Evolutionary conservation across 352 stramenopile genomes (phyloP).

Genomic region (Globisporangium apiculatum): DNA sequence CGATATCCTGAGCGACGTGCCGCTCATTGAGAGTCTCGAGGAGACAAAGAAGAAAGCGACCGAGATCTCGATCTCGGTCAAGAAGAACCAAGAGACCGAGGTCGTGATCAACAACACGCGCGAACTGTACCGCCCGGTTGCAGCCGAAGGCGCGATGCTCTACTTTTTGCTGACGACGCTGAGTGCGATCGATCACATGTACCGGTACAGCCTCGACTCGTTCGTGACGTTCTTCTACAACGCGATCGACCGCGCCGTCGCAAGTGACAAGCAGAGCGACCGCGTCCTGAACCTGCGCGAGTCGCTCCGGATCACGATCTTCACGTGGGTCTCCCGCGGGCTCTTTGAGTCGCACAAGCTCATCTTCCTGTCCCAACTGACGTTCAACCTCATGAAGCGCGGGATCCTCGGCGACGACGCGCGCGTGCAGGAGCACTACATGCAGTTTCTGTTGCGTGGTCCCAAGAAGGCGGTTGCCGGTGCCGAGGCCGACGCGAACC

Average conservation of each 20-base stretch:
- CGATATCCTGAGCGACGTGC: constrained; percentile 95
- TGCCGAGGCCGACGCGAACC: constrained; percentile 57
- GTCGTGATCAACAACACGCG: constrained; percentile 93
- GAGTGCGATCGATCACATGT: constrained; percentile 96
- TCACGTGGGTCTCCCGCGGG: constrained; percentile 93
- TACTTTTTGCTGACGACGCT: constrained; percentile 97
- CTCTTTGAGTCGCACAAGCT: constrained; percentile 97
- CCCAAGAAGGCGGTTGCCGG: constrained; percentile 58
- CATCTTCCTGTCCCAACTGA: constrained; percentile 95
- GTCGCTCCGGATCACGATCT: constrained; percentile 95
- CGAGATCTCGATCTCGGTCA: constrained; percentile 94
- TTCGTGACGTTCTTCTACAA: constrained; percentile 98
- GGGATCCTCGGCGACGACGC: constrained; percentile 92
- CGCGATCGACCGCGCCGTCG: constrained; percentile 86
- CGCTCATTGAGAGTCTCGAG: constrained; percentile 94
- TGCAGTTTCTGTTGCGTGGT: constrained; percentile 93
- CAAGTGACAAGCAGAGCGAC: constrained; percentile 85
- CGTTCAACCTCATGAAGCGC: constrained; percentile 96
- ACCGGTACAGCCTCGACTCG: constrained; percentile 96
- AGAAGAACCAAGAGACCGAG: constrained; percentile 93
- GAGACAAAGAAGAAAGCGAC: constrained; percentile 95
- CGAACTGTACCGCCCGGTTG: constrained; percentile 92
- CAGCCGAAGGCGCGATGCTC: constrained; percentile 94
- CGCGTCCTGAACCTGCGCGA: constrained; percentile 91
- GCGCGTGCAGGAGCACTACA: constrained; percentile 92